Evolutionary conservation across 257 asterid genomes (phyloP).

Genomic region (Lantana camara): DNA sequence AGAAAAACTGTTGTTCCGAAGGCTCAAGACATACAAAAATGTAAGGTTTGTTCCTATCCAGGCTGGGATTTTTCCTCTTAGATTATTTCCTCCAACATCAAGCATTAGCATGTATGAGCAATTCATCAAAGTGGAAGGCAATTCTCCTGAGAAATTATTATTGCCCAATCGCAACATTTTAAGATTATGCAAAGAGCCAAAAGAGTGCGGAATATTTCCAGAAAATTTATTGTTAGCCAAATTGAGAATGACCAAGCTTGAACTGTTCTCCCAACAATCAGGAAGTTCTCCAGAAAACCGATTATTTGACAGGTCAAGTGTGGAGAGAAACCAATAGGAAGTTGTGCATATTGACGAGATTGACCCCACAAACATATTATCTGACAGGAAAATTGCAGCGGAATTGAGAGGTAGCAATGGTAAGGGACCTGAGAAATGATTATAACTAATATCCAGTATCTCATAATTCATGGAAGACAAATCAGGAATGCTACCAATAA

Average conservation of each 20-base stretch:
- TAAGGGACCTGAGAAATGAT: slow-evolving; percentile 25
- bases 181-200: slow-evolving; percentile 21
- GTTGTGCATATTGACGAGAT: slow-evolving; percentile 19
- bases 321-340: not conserved
- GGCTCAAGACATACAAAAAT: not conserved
- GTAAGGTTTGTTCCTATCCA: slow-evolving; percentile 15
- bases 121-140: slow-evolving; percentile 18
- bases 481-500: slow-evolving; percentile 34
- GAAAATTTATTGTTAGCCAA: slow-evolving; percentile 27
- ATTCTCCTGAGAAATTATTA: slow-evolving; percentile 15
- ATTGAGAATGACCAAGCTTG: not conserved
- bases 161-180: not conserved
- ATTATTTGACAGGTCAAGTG: slow-evolving; percentile 29
- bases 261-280: slow-evolving; percentile 25
- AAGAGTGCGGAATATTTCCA: slow-evolving; percentile 16
- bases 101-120: not conserved
- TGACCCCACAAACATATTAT: slow-evolving; percentile 29
- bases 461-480: not conserved
- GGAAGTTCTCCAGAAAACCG: slow-evolving; percentile 30
- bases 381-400: not conserved
- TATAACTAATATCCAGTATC: slow-evolving; percentile 27
- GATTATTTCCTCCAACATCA: slow-evolving; percentile 18
- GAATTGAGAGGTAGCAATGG: slow-evolving; percentile 8
- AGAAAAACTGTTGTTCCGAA: slow-evolving; percentile 20
- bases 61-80: slow-evolving; percentile 22